Conservation (phyloP, 345 rosid genomes). For the Schrenkiella parvula region DNA sequence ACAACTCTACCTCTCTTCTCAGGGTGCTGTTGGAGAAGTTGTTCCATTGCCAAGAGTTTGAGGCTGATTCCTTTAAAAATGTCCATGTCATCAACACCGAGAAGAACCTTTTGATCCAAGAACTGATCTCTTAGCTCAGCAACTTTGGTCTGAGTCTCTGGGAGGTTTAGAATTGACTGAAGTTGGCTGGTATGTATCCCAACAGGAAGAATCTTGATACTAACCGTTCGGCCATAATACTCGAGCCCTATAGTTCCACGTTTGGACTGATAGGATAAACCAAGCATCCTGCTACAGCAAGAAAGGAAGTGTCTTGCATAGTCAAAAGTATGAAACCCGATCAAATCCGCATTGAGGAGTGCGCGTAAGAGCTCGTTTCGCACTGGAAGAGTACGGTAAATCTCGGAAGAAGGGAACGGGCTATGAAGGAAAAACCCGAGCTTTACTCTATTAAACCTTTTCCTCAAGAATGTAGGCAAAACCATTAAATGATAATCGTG, state of each 20-base stretch:
- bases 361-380: slow-evolving; percentile 81
- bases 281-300: slow-evolving; percentile 95
- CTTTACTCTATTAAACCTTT: slow-evolving; percentile 81
- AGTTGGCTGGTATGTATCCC: slow-evolving; percentile 91
- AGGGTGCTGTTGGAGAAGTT: slow-evolving; percentile 70
- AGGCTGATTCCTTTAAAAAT: slow-evolving; percentile 90
- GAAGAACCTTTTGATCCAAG: slow-evolving; percentile 58
- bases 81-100: slow-evolving; percentile 97
- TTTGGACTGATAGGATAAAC: slow-evolving; percentile 83
- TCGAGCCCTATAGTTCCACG: slow-evolving; percentile 88
- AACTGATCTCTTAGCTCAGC: slow-evolving; percentile 61
- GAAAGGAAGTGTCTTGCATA: slow-evolving; percentile 94
- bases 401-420: slow-evolving; percentile 93
- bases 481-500: slow-evolving; percentile 97
- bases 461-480: slow-evolving; percentile 84
- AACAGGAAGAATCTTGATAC: slow-evolving; percentile 89
- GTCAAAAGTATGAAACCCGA: slow-evolving; percentile 94
- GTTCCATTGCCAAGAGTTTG: slow-evolving; percentile 95
- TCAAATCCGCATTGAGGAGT: slow-evolving; percentile 74
- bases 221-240: slow-evolving; percentile 82
- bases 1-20: slow-evolving; percentile 67
- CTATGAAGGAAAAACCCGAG: slow-evolving; percentile 94
- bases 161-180: slow-evolving; percentile 64
- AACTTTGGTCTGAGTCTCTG: slow-evolving; percentile 67
- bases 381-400: slow-evolving; percentile 84